Conservation (phyloP, 192 early-diverging fungal species). For the Physocladia obscura region DNA sequence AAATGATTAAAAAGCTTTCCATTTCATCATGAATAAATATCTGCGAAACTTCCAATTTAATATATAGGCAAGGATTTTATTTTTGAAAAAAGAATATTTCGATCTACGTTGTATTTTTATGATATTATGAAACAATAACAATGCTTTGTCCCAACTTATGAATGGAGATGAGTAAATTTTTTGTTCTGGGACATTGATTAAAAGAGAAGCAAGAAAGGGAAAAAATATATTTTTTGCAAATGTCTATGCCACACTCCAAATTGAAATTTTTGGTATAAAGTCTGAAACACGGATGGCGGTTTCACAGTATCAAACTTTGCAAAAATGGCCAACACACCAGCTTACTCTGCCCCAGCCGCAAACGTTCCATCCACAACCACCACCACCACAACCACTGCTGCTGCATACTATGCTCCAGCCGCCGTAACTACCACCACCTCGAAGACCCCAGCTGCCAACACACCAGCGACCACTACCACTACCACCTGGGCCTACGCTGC, state of each 20-base stretch:
- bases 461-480: background rate
- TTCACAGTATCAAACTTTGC: background rate
- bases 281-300: background rate
- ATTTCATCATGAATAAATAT: too few relatives aligned
- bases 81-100: too few relatives aligned
- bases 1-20: too few relatives aligned
- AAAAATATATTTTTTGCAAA: background rate
- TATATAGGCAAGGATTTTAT: too few relatives aligned
- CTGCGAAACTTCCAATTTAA: too few relatives aligned
- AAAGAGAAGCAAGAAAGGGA: background rate
- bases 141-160: too few relatives aligned
- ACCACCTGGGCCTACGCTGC: background rate
- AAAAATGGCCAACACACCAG: background rate
- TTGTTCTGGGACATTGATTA: background rate
- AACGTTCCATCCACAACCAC: background rate
- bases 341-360: slow-evolving; percentile 12
- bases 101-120: too few relatives aligned
- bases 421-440: background rate
- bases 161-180: too few relatives aligned
- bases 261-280: background rate
- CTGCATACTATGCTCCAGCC: background rate
- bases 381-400: background rate
- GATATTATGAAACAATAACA: too few relatives aligned
- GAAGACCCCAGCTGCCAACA: background rate
- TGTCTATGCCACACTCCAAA: background rate